Evolutionary conservation across 805 yeast genomes (phyloP).

Genomic region (Pichia pseudocactophila): DNA sequence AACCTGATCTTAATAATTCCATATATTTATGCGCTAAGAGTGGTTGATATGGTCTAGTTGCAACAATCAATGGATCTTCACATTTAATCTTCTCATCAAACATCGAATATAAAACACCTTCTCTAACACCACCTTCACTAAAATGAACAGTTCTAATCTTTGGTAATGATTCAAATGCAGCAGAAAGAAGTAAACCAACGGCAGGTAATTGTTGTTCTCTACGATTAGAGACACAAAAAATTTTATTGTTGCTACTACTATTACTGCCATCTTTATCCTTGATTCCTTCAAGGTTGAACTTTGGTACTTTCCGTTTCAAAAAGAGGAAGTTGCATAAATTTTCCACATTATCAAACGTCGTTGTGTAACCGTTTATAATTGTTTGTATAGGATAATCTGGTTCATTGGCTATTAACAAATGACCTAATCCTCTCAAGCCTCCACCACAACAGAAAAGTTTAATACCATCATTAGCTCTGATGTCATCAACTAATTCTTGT

Average conservation of each 20-base stretch:
- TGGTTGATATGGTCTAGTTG: conserved; percentile 67
- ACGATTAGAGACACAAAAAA: conserved; percentile 59
- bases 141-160: conserved; percentile 53
- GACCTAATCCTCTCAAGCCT: conserved; percentile 64
- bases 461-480: conserved; percentile 49
- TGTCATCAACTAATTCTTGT: conserved; percentile 38
- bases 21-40: conserved; percentile 49
- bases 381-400: conserved; percentile 60
- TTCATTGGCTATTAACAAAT: conserved; percentile 40
- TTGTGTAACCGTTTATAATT: conserved; percentile 60
- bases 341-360: conserved; percentile 43
- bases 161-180: conserved; percentile 55
- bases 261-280: conserved; percentile 12
- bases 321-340: conserved; percentile 43
- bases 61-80: conserved; percentile 62
- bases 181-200: conserved; percentile 52
- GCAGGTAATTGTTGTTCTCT: conserved; percentile 64
- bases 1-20: conserved; percentile 43
- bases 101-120: conserved; percentile 60
- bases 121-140: conserved; percentile 72
- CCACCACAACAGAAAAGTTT: conserved; percentile 65
- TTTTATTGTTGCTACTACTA: conserved; percentile 10
- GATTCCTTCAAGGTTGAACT: conserved; percentile 26
- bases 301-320: conserved; percentile 40
- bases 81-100: conserved; percentile 47